Evolutionary conservation across 1,284 basidiomycete species (phyloP), one percentile per base, ranked within the genome.

Genomic region (Boletus albobrunnescens): DNA sequence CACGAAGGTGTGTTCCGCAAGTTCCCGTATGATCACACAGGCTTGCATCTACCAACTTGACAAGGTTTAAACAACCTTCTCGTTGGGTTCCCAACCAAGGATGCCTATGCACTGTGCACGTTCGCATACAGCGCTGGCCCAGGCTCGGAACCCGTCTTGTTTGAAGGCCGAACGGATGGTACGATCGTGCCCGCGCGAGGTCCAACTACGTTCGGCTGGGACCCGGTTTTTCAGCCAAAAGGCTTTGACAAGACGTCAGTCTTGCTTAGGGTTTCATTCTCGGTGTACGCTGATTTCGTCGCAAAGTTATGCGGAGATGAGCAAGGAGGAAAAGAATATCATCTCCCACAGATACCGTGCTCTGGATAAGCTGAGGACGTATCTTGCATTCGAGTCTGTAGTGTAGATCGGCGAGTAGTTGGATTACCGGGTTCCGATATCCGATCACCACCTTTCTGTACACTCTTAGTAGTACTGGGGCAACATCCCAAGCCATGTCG

Each of bases 101-200:
- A 77, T 13, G 95, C 96, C 0, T 87, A 84, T 57, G 94, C 94
- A 0, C 74, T 98, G 8, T 98, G 95, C 71, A 98, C 95, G 0
- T 98, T 98, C 58, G 95, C 94, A 8, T 98, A 96, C 67, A 91
- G 82, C 43, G 72, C 87, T 3, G 91, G 92, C 0, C 91, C 93
- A 10, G 84, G 81, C 57, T 63, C 75, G 3, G 87, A 91, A 45
- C 84, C 88, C 1, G 73, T 93, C 43, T 67, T 98, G n/a, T 98
- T 99, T 54, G 94, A 98, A 64, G 95, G 95, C 0, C 76, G 78
- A 17, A 97, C 94, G 1, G 81, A 91, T 37, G 95, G 95, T 1
- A 76, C 71, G 19, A 94, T 99, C 44, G 96, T 99, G 0, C 82
- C 82, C 20, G 78, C 94, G 0, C 73, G 94, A 39, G 95, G 95